Base-by-base conservation (phyloP, 2,329 filamentous ascomycete species). In the Talaromyces sp. region DNA sequence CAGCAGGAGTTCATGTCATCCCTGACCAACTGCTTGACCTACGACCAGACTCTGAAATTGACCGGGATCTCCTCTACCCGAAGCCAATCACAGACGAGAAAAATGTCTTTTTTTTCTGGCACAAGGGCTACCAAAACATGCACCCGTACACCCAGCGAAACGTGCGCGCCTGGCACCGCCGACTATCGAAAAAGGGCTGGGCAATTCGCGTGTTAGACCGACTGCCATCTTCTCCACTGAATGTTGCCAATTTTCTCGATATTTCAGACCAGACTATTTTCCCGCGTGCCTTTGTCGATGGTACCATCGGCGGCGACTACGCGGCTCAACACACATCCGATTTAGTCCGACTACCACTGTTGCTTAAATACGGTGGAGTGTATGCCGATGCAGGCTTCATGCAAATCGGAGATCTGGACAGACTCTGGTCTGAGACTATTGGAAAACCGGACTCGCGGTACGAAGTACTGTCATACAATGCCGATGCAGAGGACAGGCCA, bases 101-200 rank as follows among this genome's bases (percentile, higher is more conserved):
- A 67, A 83, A 84, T 54, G 72, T 85, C 27, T 86, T 82, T 77
- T 82, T 84, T 66, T 85, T 83, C 71, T 86, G 83, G 83, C 76
- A 85, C 67, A 71, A 70, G 3, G 83, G 83, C 29, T 81, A 78
- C 65, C 50, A 64, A 3, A 70, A 69, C 27, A 80, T 85, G 76
- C 80, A 83, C 60, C 74, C 75, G 0, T 84, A 84, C 67, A 75
- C 79, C 4, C 72, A 80, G 60, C 81, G 83, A 46, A 85, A 80
- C 62, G 73, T 85, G 29, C 75, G 81, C 46, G 75, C 80, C 56
- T 85, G 81, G 78, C 74, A 84, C 65, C 76, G 82, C 2, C 79
- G 83, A n/a, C 77, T 83, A 58, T 74, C 77, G 0, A 77, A 74
- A 51, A 69, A 74, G 21, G 83, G 82, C 29, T 86, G 83, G 83